Percentiles rank a stretch among this genome's conserved stretches.
phyloP scores from a whole-genome alignment of 2,329 filamentous ascomycete genomes.

The Neobulgaria alba region DNA sequence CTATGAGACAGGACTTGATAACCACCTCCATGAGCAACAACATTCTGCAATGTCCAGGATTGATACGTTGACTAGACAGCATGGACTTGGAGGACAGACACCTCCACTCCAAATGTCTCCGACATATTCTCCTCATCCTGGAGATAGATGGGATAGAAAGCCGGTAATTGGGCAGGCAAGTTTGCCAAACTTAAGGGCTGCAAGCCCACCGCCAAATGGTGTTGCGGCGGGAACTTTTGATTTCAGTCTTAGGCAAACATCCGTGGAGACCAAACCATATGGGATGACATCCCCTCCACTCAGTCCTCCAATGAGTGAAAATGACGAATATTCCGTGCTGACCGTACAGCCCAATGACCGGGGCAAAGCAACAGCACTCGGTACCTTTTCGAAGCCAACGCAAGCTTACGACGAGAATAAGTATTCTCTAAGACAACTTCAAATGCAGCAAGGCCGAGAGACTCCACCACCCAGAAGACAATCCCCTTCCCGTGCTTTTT shows the following conservation, averaged over 20 bases:
- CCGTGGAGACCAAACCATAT: slow-evolving; percentile 25
- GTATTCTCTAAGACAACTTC: slow-evolving; percentile 72
- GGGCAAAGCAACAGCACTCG: slow-evolving; percentile 72
- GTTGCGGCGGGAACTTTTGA: slow-evolving; percentile 33
- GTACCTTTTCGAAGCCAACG: slow-evolving; percentile 62
- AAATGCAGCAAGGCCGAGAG: slow-evolving; percentile 68
- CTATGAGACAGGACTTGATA: slow-evolving; percentile 75
- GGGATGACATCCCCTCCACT: slow-evolving; percentile 44
- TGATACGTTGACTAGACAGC: slow-evolving; percentile 65
- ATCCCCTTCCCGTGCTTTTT: slow-evolving; percentile 21
- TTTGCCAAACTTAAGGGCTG: slow-evolving; percentile 58
- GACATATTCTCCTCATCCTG: slow-evolving; percentile 30
- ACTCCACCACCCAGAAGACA: slow-evolving; percentile 38
- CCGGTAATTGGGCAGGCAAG: slow-evolving; percentile 49
- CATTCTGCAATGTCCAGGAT: slow-evolving; percentile 67
- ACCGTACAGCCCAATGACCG: slow-evolving; percentile 65
- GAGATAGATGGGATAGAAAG: slow-evolving; percentile 41
- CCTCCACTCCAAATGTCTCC: slow-evolving; percentile 24
- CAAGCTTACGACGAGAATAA: slow-evolving; percentile 77
- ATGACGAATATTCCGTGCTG: slow-evolving; percentile 56
- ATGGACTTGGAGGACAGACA: slow-evolving; percentile 27
- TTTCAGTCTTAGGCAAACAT: slow-evolving; percentile 27
- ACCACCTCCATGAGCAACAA: slow-evolving; percentile 75
- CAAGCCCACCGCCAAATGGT: slow-evolving; percentile 33
- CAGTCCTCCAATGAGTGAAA: slow-evolving; percentile 64